These are phyloP conservation scores for Mollisia scopiformis DNA, from an alignment of 2,329 filamentous ascomycete genomes.

Conservation along the genomic window DNA sequence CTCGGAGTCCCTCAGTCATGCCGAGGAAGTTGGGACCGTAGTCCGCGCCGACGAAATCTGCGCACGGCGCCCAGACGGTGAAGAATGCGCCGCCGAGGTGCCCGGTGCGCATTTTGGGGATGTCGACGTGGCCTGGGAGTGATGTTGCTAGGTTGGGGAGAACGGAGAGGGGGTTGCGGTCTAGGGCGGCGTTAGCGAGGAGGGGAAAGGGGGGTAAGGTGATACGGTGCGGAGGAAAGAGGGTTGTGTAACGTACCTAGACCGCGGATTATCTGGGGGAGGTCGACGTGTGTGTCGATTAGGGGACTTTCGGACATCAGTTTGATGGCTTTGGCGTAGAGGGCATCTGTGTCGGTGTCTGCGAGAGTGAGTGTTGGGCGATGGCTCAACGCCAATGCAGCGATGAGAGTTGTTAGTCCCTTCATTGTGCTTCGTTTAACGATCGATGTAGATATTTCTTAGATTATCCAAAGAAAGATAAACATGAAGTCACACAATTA, in stretches of 20 bases:
- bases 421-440: neutral
- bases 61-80: conserved; percentile 13
- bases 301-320: conserved; percentile 15
- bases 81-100: conserved; percentile 15
- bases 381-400: neutral
- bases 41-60: conserved; percentile 2
- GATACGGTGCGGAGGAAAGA: neutral
- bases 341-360: neutral
- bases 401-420: neutral
- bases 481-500: too few species aligned
- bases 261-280: conserved; percentile 13
- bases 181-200: neutral
- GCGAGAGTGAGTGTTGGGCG: neutral
- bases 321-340: conserved; percentile 10
- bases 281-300: conserved; percentile 13
- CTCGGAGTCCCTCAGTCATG: neutral
- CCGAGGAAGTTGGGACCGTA: conserved; percentile 7
- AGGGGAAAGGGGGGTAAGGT: neutral
- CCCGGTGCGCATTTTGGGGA: conserved; percentile 10
- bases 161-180: conserved; percentile 8
- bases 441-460: neutral
- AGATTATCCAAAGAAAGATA: too few species aligned
- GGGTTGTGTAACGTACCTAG: conserved; percentile 4
- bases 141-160: conserved; percentile 8
- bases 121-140: conserved; percentile 16